Evolutionary conservation across 2,329 filamentous ascomycete species (phyloP).

Genomic region (Chrysosporium queenslandicum): DNA sequence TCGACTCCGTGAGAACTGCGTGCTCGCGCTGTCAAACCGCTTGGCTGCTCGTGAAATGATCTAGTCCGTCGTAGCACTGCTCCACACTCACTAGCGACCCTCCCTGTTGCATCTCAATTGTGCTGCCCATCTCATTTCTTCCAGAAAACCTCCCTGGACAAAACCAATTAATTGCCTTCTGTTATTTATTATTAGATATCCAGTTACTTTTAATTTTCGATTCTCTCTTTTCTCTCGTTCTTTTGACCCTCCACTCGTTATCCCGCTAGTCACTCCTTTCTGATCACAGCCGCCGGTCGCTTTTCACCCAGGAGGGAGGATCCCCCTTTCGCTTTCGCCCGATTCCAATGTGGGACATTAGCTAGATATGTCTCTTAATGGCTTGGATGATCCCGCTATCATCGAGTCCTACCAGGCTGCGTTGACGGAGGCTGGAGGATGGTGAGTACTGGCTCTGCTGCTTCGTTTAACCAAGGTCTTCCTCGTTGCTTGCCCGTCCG

Average conservation of each 20-base stretch:
- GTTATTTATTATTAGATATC: slow-evolving; percentile 14
- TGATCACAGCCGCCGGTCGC: not conserved
- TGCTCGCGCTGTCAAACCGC: no score
- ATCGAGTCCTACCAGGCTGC: slow-evolving; percentile 76
- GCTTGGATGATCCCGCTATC: slow-evolving; percentile 70
- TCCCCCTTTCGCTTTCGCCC: slow-evolving; percentile 2
- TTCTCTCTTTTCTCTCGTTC: slow-evolving; percentile 5
- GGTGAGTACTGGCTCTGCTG: slow-evolving; percentile 51
- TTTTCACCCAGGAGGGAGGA: not conserved
- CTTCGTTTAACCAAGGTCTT: not conserved
- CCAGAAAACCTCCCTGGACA: not conserved
- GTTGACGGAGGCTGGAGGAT: slow-evolving; percentile 77
- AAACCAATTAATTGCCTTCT: slow-evolving; percentile 3
- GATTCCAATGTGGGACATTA: slow-evolving; percentile 17
- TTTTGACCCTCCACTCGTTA: not conserved
- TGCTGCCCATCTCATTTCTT: slow-evolving; percentile 6
- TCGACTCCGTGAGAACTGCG: no score
- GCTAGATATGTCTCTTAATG: slow-evolving; percentile 78
- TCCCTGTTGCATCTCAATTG: not conserved
- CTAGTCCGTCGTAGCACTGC: not conserved
- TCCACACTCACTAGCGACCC: not conserved
- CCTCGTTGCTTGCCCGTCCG: not conserved
- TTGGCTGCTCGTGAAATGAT: not conserved
- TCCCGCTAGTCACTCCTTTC: slow-evolving; percentile 6
- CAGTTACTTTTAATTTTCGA: slow-evolving; percentile 15